A percentile compares a stretch with the other conserved stretches of the same genome.
These are phyloP conservation scores for Lachancea thermotolerans DNA, from an alignment of 805 yeast species.

Conservation along the genomic window DNA sequence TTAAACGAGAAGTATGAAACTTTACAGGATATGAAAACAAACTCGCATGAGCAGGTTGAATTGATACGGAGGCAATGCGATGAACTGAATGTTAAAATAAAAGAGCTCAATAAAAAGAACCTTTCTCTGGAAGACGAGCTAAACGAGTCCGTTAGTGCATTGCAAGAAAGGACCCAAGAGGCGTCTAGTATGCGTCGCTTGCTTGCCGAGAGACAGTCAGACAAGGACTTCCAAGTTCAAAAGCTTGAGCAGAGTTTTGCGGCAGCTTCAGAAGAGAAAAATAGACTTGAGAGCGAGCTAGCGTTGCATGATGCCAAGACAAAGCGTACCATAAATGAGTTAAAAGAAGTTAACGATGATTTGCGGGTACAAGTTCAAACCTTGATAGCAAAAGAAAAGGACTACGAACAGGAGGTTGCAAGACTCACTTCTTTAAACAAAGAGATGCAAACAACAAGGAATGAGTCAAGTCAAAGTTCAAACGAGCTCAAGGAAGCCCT, in stretches of 20 bases:
- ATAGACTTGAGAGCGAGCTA: conserved; percentile 48
- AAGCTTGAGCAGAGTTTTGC: conserved; percentile 50
- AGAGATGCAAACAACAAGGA: conserved; percentile 24
- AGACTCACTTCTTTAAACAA: conserved; percentile 27
- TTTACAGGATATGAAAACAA: conserved; percentile 32
- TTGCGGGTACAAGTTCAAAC: conserved; percentile 34
- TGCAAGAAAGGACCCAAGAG: conserved; percentile 80
- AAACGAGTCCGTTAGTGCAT: conserved; percentile 59
- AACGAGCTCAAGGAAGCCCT: conserved; percentile 28
- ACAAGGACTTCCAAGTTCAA: conserved; percentile 42
- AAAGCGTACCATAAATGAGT: conserved; percentile 61
- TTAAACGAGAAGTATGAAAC: conserved; percentile 36
- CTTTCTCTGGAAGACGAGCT: conserved; percentile 77
- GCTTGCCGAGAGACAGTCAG: conserved; percentile 61
- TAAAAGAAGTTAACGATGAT: conserved; percentile 38
- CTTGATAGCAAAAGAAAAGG: conserved; percentile 34
- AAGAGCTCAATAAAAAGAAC: conserved; percentile 53
- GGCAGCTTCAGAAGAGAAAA: conserved; percentile 53
- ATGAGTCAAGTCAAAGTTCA: conserved; percentile 24
- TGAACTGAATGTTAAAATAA: conserved; percentile 57
- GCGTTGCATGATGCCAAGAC: conserved; percentile 45
- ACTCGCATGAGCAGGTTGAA: conserved; percentile 41
- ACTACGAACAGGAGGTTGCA: conserved; percentile 27
- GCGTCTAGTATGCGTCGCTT: conserved; percentile 63
- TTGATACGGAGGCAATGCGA: conserved; percentile 60